Evolutionary conservation across 2,329 filamentous ascomycete species (phyloP), one percentile per base, ranked within the genome.

Genomic region (Fusarium euwallaceae): DNA sequence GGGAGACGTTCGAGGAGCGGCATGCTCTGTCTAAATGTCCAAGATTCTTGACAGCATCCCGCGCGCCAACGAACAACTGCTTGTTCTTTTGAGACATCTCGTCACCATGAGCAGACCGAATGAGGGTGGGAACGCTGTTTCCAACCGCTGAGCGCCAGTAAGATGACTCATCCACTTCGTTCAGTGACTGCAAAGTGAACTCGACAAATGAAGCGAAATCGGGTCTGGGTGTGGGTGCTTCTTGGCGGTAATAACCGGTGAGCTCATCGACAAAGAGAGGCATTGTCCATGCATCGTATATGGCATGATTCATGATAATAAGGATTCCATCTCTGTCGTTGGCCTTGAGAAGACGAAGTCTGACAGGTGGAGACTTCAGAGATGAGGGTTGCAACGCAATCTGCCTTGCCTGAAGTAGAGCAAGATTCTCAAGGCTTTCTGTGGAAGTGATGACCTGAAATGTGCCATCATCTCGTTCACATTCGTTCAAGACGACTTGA

Each of bases 241-340:
- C 55, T 41, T 22, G 34, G 9, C 34, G 36, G 36, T 59, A 59
- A 20, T 59, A 39, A 39, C 36, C 22, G 8, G 55, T 10, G 8
- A 59, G 55, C 34, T 59, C 36, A 41, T 59, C 36, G 14, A 59
- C 34, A 59, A 59, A 39, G 16, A 29, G 55, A 59, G 36, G 55
- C 55, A 59, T 59, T 9, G 55, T 41, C 55, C 55, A 59, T 17
- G 55, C 55, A 59, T 59, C 55, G 36, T 59, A 59, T 14, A 59
- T 59, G 55, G 55, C 55, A 39, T 59, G 55, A 39, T 59, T 59
- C 36, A 59, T 59, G 55, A 59, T 10, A 29, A 59, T 59, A 17
- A 59, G 55, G 34, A 59, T 59, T 59, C 55, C 55, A 39, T 59
- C 55, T 41, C 34, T 59, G 34, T 59, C 36, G 9, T 29, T 59